Base-by-base conservation (phyloP, 2,329 filamentous ascomycete species). In the Herpotrichia juniperi region DNA sequence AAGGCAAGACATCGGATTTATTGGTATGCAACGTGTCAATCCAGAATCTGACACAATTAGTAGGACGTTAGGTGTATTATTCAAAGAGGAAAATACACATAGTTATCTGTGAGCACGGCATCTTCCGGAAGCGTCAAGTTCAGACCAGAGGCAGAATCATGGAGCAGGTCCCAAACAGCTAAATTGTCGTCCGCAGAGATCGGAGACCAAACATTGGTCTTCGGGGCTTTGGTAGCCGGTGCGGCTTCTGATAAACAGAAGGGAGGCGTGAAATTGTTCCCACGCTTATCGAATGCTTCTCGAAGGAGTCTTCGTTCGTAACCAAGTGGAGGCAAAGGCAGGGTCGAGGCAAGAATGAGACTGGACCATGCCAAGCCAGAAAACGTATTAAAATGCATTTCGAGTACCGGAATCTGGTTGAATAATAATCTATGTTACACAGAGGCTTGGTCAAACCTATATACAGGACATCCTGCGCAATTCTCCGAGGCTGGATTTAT, bases 1-100 rank as follows among this genome's bases (percentile, higher is more conserved):
- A 83, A 0, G 74, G 68, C 7, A 82, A 58, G 1, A 74, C 78
- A 39, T 73, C 71, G 0, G 76, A 74, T 58, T 83, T 83, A 65
- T 83, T 83, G 7, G 76, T 68, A 26, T 73, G 77, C 2, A 83
- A 65, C 1, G 76, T 75, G 55, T 82, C 80, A 17, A 82, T 72
- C 61, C 72, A 77, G 54, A 71, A 75, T n/a, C 56, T 62, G n/a
- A 14, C 22, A 16, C 32, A 17, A 48, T 14, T 30, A 14, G n/a
- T 4, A 26, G n/a, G 26, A 8, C 6, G 17, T 43, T 5, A 46
- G 10, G 16, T 2, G 26, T 9, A 3, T 5, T 22, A 21, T 12
- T 25, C 9, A 28, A 28, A 37, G 10, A 22, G 5, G 17, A n/a
- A 25, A 4, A 17, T 44, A 60, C 32, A 81, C 71, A 45, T 76